Evolutionary conservation across 306 rosid species (phyloP).

Genomic region (Sicyos edulis): DNA sequence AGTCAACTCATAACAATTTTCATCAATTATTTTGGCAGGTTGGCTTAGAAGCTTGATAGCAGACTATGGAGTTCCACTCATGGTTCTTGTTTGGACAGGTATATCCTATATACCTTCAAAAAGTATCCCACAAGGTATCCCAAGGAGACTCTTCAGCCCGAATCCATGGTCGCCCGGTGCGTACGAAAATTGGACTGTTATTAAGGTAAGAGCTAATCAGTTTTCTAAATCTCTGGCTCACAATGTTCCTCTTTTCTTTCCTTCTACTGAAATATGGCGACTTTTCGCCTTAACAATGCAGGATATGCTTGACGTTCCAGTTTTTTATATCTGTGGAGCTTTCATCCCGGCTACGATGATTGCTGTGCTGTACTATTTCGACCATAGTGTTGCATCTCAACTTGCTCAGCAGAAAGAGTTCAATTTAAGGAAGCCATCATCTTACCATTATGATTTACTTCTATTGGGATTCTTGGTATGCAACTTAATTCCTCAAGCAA

Average conservation of each 20-base stretch:
- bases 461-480: constrained; percentile 83
- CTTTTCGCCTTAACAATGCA: constrained; percentile 18
- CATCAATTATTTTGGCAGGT: constrained; percentile 39
- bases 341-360: constrained; percentile 98
- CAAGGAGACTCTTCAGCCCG: constrained; percentile 93
- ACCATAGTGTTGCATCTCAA: constrained; percentile 97
- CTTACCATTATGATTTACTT: constrained; percentile 92
- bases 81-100: constrained; percentile 94
- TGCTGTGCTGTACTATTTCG: constrained; percentile 93
- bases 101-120: constrained; percentile 72
- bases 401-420: constrained; percentile 95
- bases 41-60: constrained; percentile 80
- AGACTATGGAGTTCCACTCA: constrained; percentile 94
- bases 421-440: constrained; percentile 88
- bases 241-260: neutral
- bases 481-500: neutral
- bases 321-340: constrained; percentile 81
- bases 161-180: constrained; percentile 99
- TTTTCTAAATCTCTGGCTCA: neutral
- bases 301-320: constrained; percentile 88
- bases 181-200: constrained; percentile 88
- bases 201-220: constrained; percentile 52
- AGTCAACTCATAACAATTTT: neutral
- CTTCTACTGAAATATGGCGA: neutral
- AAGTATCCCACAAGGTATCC: constrained; percentile 75